Percentiles rank a stretch among this genome's conserved stretches.
Conservation (phyloP, 257 asterid genomes). For the Agastache rugosa region DNA sequence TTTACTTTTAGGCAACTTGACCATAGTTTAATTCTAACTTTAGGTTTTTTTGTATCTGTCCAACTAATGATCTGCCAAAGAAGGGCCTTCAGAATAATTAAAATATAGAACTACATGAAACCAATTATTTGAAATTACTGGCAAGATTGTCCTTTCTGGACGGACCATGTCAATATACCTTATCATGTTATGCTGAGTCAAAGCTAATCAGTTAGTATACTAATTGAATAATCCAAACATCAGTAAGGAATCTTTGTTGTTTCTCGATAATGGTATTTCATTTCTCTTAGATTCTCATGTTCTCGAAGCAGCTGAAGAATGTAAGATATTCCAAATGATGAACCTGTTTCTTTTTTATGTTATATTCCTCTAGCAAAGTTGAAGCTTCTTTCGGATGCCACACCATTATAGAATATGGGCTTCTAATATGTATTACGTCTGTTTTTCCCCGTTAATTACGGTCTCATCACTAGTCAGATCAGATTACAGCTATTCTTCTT, state of each 20-base stretch:
- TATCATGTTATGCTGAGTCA: slow-evolving; percentile 5
- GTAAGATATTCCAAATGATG: slow-evolving; percentile 14
- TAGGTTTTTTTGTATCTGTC: neutral
- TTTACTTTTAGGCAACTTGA: slow-evolving; percentile 7
- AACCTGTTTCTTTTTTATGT: neutral
- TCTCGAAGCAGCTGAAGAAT: slow-evolving; percentile 13
- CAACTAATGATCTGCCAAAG: neutral
- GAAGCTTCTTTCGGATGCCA: neutral
- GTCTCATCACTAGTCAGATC: too few species aligned
- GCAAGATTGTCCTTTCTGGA: slow-evolving; percentile 8
- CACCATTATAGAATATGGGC: too few species aligned
- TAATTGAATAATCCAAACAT: neutral
- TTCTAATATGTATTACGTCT: too few species aligned
- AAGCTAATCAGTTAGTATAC: neutral
- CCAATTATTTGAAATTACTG: neutral
- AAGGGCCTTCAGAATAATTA: neutral
- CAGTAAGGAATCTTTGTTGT: neutral
- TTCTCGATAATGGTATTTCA: neutral
- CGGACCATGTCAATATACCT: slow-evolving; percentile 22
- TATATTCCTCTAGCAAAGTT: slow-evolving; percentile 18
- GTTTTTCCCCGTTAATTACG: too few species aligned
- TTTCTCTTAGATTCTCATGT: neutral
- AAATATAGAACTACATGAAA: neutral
- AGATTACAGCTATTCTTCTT: neutral
- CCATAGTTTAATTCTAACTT: neutral